phyloP scores from a whole-genome alignment of 2,329 filamentous ascomycete genomes.

The Stagonosporopsis vannaccii region DNA sequence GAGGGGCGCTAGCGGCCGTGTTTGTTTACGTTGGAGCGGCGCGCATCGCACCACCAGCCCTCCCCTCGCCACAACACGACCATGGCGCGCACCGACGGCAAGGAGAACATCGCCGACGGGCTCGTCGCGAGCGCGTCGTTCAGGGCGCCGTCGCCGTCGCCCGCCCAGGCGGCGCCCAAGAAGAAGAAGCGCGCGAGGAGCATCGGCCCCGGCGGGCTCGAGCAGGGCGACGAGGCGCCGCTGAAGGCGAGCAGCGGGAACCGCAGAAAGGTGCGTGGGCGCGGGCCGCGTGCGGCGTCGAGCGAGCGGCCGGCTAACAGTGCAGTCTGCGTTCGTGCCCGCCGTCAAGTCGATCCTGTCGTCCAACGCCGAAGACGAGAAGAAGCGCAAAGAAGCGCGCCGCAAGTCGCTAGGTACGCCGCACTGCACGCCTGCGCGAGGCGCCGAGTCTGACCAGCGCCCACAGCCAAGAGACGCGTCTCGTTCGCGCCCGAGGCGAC shows the following conservation, averaged over 20 bases:
- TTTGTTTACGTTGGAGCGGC: slow-evolving; percentile 25
- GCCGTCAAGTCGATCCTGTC: slow-evolving; percentile 64
- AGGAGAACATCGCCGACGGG: slow-evolving; percentile 70
- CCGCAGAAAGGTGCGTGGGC: slow-evolving; percentile 72
- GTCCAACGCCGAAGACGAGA: slow-evolving; percentile 63
- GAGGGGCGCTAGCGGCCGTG: slow-evolving; percentile 1
- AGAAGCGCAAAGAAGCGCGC: slow-evolving; percentile 81
- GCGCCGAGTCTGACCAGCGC: slow-evolving; percentile 19
- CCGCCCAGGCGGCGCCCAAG: slow-evolving; percentile 27
- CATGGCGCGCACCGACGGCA: slow-evolving; percentile 60
- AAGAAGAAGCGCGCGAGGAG: slow-evolving; percentile 79
- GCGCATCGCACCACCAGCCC: slow-evolving; percentile 16
- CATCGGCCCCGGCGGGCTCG: slow-evolving; percentile 88
- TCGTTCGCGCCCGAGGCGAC: slow-evolving; percentile 98
- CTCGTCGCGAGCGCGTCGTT: slow-evolving; percentile 41
- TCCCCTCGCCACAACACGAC: slow-evolving; percentile 23
- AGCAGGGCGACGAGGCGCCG: slow-evolving; percentile 81
- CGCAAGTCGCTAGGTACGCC: slow-evolving; percentile 80
- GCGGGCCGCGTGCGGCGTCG: not conserved
- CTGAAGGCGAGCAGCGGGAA: slow-evolving; percentile 79
- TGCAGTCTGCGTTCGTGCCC: slow-evolving; percentile 56
- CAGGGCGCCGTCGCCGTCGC: slow-evolving; percentile 35
- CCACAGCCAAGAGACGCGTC: slow-evolving; percentile 80
- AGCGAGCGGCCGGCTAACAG: slow-evolving; percentile 24
- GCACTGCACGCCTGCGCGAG: not conserved